Conservation (phyloP, 768 basidiomycete genomes). For the Suillus sp. region DNA sequence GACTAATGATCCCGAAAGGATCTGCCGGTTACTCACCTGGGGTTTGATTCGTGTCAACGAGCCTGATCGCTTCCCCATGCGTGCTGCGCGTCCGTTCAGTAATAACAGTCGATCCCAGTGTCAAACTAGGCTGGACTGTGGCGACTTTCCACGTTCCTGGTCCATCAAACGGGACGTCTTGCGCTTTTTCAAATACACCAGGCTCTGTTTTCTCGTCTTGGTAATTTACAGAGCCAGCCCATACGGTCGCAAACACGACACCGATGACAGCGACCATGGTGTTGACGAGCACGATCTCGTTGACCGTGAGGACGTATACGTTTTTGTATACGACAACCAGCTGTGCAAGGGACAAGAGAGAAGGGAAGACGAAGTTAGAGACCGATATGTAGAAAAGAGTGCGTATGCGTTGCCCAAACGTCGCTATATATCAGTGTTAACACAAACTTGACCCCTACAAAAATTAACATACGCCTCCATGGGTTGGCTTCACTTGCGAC, state of each 20-base stretch:
- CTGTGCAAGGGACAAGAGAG: constrained; percentile 37
- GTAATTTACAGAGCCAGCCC: constrained; percentile 25
- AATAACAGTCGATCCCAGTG: neutral
- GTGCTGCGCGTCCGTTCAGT: neutral
- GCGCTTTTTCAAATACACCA: neutral
- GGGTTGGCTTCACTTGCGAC: neutral
- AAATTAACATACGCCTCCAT: neutral
- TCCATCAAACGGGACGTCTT: neutral
- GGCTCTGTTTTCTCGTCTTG: neutral
- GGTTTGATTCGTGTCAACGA: neutral
- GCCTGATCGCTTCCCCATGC: neutral
- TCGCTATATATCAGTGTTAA: constrained; percentile 7
- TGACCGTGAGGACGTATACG: constrained; percentile 8
- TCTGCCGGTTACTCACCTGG: neutral
- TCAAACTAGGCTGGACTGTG: neutral
- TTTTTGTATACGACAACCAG: constrained; percentile 20
- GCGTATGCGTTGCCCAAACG: constrained; percentile 25
- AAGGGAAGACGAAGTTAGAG: constrained; percentile 43
- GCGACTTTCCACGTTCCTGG: constrained; percentile 6
- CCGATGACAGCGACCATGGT: constrained; percentile 39
- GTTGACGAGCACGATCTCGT: constrained; percentile 23
- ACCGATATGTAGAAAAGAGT: constrained; percentile 39
- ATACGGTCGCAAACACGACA: constrained; percentile 40
- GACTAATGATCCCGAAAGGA: neutral
- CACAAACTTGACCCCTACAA: neutral